Conservation (phyloP, 1,284 basidiomycete species). For the Anthracocystis setariae region DNA sequence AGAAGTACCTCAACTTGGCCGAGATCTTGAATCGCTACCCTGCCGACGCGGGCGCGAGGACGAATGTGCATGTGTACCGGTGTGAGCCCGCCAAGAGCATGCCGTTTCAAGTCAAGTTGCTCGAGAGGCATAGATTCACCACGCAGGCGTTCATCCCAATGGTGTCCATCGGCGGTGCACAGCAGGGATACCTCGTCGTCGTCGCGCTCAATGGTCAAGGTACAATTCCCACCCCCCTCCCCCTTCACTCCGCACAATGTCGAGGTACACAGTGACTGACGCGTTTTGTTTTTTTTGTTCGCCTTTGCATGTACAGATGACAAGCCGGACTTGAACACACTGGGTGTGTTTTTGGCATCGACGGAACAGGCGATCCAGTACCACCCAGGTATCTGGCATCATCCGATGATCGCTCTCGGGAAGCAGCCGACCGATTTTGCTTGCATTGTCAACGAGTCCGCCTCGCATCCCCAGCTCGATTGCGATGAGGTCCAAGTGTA, state of each 20-base stretch:
- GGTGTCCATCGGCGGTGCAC: constrained; percentile 17
- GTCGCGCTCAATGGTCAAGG: constrained; percentile 57
- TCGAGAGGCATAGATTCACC: constrained; percentile 62
- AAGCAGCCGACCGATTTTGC: constrained; percentile 56
- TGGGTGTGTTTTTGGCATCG: constrained; percentile 51
- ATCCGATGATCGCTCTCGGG: constrained; percentile 60
- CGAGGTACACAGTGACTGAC: neutral
- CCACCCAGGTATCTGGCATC: constrained; percentile 61
- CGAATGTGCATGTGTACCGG: constrained; percentile 61
- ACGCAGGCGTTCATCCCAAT: constrained; percentile 62
- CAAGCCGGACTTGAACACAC: constrained; percentile 55
- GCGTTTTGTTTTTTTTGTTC: neutral
- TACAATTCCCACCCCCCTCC: constrained; percentile 10
- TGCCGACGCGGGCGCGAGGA: constrained; percentile 26
- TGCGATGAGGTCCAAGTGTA: constrained; percentile 51
- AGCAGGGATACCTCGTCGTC: constrained; percentile 60
- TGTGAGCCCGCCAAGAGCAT: constrained; percentile 34
- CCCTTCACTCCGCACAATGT: neutral
- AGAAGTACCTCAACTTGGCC: constrained; percentile 53
- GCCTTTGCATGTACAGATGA: constrained; percentile 38
- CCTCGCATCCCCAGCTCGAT: constrained; percentile 45
- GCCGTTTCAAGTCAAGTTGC: constrained; percentile 56
- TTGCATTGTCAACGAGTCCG: constrained; percentile 60
- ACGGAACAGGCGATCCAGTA: constrained; percentile 61
- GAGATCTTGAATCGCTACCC: constrained; percentile 48